A percentile compares a stretch with the other conserved stretches of the same genome.
Evolutionary conservation across 306 rosid species (phyloP).

Genomic region (Rubus idaeus): DNA sequence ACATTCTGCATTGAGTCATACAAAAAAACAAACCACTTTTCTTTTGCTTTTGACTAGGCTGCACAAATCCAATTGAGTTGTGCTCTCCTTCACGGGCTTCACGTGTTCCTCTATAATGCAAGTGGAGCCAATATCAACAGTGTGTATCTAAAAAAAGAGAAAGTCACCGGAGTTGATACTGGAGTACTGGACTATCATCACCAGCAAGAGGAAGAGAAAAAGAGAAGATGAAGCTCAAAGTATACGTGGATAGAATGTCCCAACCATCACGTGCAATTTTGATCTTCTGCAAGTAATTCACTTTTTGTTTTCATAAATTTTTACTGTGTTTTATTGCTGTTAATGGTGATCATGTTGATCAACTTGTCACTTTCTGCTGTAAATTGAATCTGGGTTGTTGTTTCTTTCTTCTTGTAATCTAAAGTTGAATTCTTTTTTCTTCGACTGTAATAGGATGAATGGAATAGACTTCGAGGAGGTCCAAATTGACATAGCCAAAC

Average conservation of each 20-base stretch:
- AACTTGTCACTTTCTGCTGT: background rate
- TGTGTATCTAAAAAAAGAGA: too few relatives aligned
- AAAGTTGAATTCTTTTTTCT: background rate
- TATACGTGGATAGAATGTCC: slow-evolving; percentile 75
- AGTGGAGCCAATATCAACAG: too few relatives aligned
- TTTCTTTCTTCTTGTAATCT: background rate
- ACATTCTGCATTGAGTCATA: too few relatives aligned
- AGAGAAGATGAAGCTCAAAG: slow-evolving; percentile 60
- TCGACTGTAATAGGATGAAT: slow-evolving; percentile 42
- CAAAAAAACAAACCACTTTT: too few relatives aligned
- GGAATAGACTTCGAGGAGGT: slow-evolving; percentile 82
- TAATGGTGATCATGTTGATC: background rate
- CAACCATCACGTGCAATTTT: slow-evolving; percentile 89
- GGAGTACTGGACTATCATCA: too few relatives aligned
- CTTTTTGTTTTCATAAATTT: background rate
- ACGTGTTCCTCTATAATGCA: too few relatives aligned
- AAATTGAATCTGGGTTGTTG: slow-evolving; percentile 13
- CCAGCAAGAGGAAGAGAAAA: background rate
- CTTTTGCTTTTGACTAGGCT: too few relatives aligned
- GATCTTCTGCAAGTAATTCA: slow-evolving; percentile 76
- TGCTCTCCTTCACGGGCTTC: too few relatives aligned
- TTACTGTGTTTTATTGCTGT: background rate
- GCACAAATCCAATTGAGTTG: too few relatives aligned
- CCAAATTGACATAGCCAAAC: slow-evolving; percentile 48
- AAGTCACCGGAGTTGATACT: too few relatives aligned